Base-by-base conservation (phyloP, 768 basidiomycete species). In the Russula sp. region DNA sequence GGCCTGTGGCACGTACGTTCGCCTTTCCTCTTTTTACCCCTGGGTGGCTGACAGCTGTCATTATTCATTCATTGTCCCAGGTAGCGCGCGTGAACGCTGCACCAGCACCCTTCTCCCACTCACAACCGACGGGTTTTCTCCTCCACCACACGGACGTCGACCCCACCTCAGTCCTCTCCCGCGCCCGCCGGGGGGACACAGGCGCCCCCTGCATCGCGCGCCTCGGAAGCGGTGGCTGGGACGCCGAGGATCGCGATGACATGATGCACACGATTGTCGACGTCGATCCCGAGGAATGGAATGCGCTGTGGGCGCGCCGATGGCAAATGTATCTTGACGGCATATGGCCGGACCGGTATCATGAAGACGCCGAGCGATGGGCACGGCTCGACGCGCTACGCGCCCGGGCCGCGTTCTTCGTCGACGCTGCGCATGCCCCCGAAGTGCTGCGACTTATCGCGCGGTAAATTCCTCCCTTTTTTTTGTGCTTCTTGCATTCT, bases 281-380 rank as follows among this genome's bases (percentile, higher is more conserved):
- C 22, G 45, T 49, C 3, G 66, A 66, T 22, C 66, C 63, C 10
- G 64, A 65, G 1, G 66, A 66, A 10, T 66, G 66, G 66, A 39
- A 20, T 5, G 52, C 52, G 1, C 51, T 56, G 5, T 66, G 66
- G 66, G 53, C 56, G 16, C 64, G 66, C 29, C 34, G 56, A 7
- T 66, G 66, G 66, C 41, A 65, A 7, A 66, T 66, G 64, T 66
- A 66, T 45, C 49, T 66, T 13, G 58, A 58, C 10, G 59, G 65
- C 42, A 55, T 66, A 25, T 29, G 52, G 25, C 45, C 35, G 1
- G 63, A 65, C 38, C 46, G 58, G 22, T 52, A 56, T 20, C 54
- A 64, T 39, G 59, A 58, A 9, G 65, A 66, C 35, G 47, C 51
- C 16, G 49, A 47, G 13, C 47, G 38, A n/a, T 66, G 66, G 66